Conservation (phyloP, 257 asterid genomes). For the Solanum pimpinellifolium region DNA sequence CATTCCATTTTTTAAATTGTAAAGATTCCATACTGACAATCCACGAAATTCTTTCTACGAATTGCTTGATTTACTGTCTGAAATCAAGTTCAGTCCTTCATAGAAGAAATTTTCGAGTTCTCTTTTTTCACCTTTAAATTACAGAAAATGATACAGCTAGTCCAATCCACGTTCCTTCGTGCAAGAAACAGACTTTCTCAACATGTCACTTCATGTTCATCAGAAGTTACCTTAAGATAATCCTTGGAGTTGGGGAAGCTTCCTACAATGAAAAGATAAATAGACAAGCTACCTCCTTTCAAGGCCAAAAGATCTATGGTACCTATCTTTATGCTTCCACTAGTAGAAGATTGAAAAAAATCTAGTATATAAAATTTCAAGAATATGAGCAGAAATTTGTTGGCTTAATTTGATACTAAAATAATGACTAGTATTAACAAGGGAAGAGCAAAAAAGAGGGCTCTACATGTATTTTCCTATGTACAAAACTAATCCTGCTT, state of each 20-base stretch:
- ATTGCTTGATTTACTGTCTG: not conserved
- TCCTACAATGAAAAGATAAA: not conserved
- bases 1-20: not conserved
- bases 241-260: not conserved
- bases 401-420: not conserved
- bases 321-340: not conserved
- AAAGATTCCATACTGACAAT: not conserved
- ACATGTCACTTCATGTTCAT: not conserved
- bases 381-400: not conserved
- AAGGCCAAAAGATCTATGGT: not conserved
- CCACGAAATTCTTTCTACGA: not conserved
- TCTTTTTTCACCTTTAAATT: not conserved
- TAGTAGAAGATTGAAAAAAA: too few relatives aligned
- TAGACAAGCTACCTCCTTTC: not conserved
- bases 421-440: slow-evolving; percentile 19
- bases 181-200: not conserved
- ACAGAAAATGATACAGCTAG: not conserved
- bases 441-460: slow-evolving; percentile 84
- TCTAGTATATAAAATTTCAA: too few relatives aligned
- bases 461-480: slow-evolving; percentile 54
- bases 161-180: not conserved
- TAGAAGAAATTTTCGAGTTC: not conserved
- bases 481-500: slow-evolving; percentile 49
- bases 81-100: not conserved
- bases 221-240: not conserved